Evolutionary conservation across 1,284 basidiomycete species (phyloP), one percentile per base, ranked within the genome.

Genomic region (Puccinia coronata): DNA sequence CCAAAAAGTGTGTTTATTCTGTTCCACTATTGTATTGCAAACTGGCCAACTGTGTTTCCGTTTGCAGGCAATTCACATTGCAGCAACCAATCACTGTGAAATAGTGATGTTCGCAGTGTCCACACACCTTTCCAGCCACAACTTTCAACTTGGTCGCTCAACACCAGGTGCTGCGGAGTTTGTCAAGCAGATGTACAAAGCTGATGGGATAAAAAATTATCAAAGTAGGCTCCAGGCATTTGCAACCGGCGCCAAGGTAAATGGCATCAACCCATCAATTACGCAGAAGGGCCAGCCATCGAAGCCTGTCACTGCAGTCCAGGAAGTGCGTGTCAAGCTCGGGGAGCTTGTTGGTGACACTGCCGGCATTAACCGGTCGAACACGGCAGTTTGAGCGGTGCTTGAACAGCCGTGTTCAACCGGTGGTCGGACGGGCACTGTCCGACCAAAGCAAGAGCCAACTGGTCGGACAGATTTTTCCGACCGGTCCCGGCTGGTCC

Each of bases 31-130:
- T 1, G 16, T 14, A 31, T 59, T 28, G 4, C 2, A 8, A 34
- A 31, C 55, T 57, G n/a, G 9, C n/a, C 8, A 25, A 4, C 25
- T 16, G 18, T 16, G 18, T 8, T n/a, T 34, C 25, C 18, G 4
- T 51, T 49, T 49, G 16, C 28, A 69, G 67, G 67, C 67, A 11
- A 11, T 69, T 49, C 39, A 69, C 28, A 49, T 69, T 49, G 67
- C 67, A n/a, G 67, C 41, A 1, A 69, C 23, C 41, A 69, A 69
- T 18, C 41, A 69, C 28, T 69, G 67, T n/a, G 67, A 69, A 11
- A 18, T 69, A 1, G 67, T 69, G 9, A 47, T 69, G 67, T 69
- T 69, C 49, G 67, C 67, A 28, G 41, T 69, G 1, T 69, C 67
- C 23, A 69, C 25, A 16, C 67, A 69, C 67, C 67, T 69, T 3